Evolutionary conservation across 2,329 filamentous ascomycete species (phyloP), one percentile per base, ranked within the genome.

Genomic region (Fusarium compactum): DNA sequence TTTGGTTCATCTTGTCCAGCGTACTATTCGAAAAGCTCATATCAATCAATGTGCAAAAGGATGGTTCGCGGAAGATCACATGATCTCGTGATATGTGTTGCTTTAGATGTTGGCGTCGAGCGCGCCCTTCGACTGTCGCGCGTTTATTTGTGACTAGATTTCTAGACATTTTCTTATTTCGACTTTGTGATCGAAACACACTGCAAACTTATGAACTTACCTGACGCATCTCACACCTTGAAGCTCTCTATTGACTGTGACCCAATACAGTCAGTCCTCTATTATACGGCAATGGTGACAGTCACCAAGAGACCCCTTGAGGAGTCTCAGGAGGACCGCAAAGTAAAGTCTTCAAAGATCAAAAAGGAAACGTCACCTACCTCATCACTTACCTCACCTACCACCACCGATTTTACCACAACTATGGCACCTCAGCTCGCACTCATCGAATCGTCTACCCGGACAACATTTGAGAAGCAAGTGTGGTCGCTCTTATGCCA

Each of bases 401-500:
- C 14, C 5, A 27, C 44, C 25, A 22, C 41, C 14, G 62, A 61
- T n/a, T 56, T 62, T 30, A 38, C 63, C 5, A 44, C 58, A 27
- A 56, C 58, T 41, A 82, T 82, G 80, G 74, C 76, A 14, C 58
- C 76, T 2, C 82, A 85, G 62, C 81, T 86, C 5, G 71, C 76
- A 29, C 83, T 81, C 69, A 87, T 87, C 70, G 80, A 81, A 10
- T 67, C 77, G 18, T 83, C 82, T 22, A 68, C 70, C 27, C 80
- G 82, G 67, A 88, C 88, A 1, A 73, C 82, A 8, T 90, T 89
- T 74, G 87, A 90, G 78, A 87, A 89, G 78, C 80, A 81, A 63
- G 87, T 97, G 67, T 95, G 94, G 82, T 82, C 85, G 3, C 85
- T 91, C 7, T 87, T 97, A 5, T 90, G 91, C 76, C 92, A 94